phyloP scores from a whole-genome alignment of 2,329 filamentous ascomycete genomes.

The Aspergillus ibericus region DNA sequence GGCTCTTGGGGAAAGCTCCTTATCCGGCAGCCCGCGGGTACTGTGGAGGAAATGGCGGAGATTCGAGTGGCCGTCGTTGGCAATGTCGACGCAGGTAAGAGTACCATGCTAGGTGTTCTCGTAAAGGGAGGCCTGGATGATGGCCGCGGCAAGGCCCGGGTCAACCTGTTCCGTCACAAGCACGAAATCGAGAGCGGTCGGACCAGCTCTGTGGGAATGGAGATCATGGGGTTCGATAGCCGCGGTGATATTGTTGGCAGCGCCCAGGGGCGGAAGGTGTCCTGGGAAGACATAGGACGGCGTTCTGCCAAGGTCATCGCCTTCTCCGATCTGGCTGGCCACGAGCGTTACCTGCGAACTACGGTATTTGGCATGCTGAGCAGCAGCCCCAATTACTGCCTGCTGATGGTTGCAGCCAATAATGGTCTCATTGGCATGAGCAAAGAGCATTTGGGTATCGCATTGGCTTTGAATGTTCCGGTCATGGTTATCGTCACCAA shows the following conservation, averaged over 20 bases:
- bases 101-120: conserved; percentile 89
- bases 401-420: conserved; percentile 98
- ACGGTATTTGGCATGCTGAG: conserved; percentile 95
- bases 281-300: conserved; percentile 97
- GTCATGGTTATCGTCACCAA: conserved; percentile 98
- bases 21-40: conserved; percentile 70
- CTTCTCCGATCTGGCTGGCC: conserved; percentile 92
- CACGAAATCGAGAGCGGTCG: conserved; percentile 95
- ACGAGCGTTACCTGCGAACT: conserved; percentile 91
- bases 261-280: conserved; percentile 79
- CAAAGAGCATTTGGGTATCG: conserved; percentile 95
- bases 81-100: conserved; percentile 97
- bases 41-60: conserved; percentile 86
- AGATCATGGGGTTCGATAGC: conserved; percentile 96
- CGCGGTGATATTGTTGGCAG: conserved; percentile 79
- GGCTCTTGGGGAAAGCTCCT: conserved; percentile 83
- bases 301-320: conserved; percentile 94
- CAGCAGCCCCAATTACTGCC: conserved; percentile 93
- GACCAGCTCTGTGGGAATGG: conserved; percentile 96
- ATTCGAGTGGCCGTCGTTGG: conserved; percentile 95
- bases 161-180: conserved; percentile 96
- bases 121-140: conserved; percentile 96
- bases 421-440: conserved; percentile 98
- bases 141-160: conserved; percentile 85
- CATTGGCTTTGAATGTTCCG: conserved; percentile 89